Percentiles rank a stretch among this genome's conserved stretches.
phyloP scores from a whole-genome alignment of 2,329 filamentous ascomycete genomes.

The Aaosphaeria pasadenensis region DNA sequence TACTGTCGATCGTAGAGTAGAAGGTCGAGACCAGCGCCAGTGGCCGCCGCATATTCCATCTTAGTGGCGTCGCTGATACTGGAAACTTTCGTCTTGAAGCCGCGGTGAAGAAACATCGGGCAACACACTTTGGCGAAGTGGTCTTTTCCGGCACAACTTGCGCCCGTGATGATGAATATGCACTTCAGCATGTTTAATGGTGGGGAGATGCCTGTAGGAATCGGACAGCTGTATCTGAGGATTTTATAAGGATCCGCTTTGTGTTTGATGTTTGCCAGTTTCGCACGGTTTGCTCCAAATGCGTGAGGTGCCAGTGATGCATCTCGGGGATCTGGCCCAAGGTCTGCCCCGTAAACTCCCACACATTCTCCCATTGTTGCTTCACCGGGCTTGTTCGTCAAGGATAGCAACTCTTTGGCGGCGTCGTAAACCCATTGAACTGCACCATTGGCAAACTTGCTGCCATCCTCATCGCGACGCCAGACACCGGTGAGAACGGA shows the following conservation, averaged over 20 bases:
- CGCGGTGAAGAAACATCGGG: constrained; percentile 33
- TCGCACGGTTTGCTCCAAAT: constrained; percentile 55
- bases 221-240: constrained; percentile 55
- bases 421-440: constrained; percentile 58
- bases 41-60: constrained; percentile 52
- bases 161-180: constrained; percentile 50
- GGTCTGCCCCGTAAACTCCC: constrained; percentile 60
- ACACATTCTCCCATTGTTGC: constrained; percentile 12
- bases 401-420: constrained; percentile 46
- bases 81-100: constrained; percentile 39
- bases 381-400: constrained; percentile 18
- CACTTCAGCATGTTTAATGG: constrained; percentile 48
- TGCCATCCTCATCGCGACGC: constrained; percentile 53
- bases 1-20: constrained; percentile 56
- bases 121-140: constrained; percentile 56
- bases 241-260: constrained; percentile 50
- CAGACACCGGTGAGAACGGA: constrained; percentile 64
- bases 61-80: constrained; percentile 58
- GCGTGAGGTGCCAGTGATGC: constrained; percentile 49
- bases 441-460: constrained; percentile 35
- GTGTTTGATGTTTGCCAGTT: constrained; percentile 52
- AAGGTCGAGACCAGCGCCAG: constrained; percentile 46
- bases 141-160: constrained; percentile 59
- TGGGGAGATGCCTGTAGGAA: constrained; percentile 38
- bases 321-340: constrained; percentile 62